Evolutionary conservation across 2,329 filamentous ascomycete genomes (phyloP), one percentile per base, ranked within the genome.

Genomic region (Falciphora oryzae): DNA sequence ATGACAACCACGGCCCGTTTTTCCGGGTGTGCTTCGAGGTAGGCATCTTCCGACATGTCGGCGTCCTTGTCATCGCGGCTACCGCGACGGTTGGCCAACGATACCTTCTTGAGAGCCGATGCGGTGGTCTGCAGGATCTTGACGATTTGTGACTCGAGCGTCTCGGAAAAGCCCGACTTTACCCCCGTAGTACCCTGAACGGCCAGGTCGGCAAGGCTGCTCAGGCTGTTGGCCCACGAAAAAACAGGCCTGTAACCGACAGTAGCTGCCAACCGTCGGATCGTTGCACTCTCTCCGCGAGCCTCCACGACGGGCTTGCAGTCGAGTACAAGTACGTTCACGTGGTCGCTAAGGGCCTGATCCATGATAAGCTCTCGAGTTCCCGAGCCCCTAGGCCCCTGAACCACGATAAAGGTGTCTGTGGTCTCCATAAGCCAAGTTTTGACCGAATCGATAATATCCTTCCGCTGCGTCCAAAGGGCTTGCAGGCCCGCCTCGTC

Each of bases 181-280:
- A 96, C 91, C 16, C 94, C 94, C 27, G 94, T 96, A 16, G 95
- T 95, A 70, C 93, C 91, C 74, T 97, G 94, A 1, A 95, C 92
- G 28, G 94, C 95, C 53, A 98, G 84, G 70, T 98, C 95, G 68
- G 97, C 82, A 77, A 97, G 86, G 74, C 93, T 96, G 76, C 91
- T 96, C 69, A 98, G 86, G 72, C 88, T 97, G 76, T 98, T 97
- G 78, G 96, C 90, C 91, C 93, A 98, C 0, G 92, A 96, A 75
- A 99, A 99, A 0, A 99, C 87, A 0, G 95, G 95, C 11, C 91
- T 84, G 73, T 97, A 98, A 11, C 95, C 94, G 61, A 98, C 93
- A 68, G 93, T 87, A 1, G 81, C 79, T 0, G 94, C 95, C 7
- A 95, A 88, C 57, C 89, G 88, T 66, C 86, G 86, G 71, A 99